Base-by-base conservation (phyloP, 352 stramenopile genomes). In the Pythium vanterpoolii region DNA sequence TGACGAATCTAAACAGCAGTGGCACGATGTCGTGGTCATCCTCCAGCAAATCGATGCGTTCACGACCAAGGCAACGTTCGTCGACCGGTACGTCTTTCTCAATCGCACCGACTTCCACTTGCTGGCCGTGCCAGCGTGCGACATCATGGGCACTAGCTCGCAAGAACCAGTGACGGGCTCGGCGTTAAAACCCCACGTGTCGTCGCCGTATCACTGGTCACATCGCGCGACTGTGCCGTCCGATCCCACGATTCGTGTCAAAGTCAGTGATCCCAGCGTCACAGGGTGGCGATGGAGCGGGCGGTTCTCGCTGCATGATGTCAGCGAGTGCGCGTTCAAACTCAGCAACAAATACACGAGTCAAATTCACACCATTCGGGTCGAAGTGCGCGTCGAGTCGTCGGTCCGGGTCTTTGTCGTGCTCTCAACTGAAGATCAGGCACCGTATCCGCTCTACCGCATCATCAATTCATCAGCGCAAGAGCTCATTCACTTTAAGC, bases 241-340 rank as follows among this genome's bases (percentile, higher is more conserved):
- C 1, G 84, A 94, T 43, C 59, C 74, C 1, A 87, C 75, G 4
- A 74, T 96, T 28, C 83, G 81, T 1, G 45, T 92, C 8, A 91
- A 87, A 60, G 60, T 92, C 4, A 66, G 63, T 4, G 65, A 71
- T 4, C 56, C 54, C 6, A 73, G 71, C 27, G 64, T 75, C 6
- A 71, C 70, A 0, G 79, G 76, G 0, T 94, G 79, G 69, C 66
- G 83, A 30, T 95, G 84, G 81, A 93, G 83, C 28, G 86, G 86
- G 27, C 88, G 87, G 23, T 76, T 96, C 18, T 92, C 83, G 1
- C 64, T 95, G 0, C 80, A 93, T 30, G 80, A 95, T 34, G 83
- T 94, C 19, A 90, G 84, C 38, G 87, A 95, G 58, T 90, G 80
- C 19, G 80, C 86, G 18, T 72, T 93, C 27, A 96, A 96, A 60